phyloP scores from a whole-genome alignment of 148 eudicot genomes.

The Fagopyrum esculentum region DNA sequence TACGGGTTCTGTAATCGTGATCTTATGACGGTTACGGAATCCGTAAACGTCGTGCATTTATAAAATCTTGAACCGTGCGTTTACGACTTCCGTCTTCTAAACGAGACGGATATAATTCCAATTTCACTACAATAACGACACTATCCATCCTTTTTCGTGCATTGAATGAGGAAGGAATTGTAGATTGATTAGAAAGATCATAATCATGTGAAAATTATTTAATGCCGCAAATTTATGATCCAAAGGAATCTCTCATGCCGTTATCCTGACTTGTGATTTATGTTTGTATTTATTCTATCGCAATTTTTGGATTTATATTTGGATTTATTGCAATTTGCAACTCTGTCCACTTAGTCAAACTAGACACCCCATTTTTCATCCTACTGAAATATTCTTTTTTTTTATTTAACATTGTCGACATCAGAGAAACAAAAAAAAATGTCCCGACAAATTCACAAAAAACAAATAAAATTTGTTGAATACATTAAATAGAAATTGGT shows the following conservation, averaged over 20 bases:
- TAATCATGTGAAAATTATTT: constrained; percentile 1
- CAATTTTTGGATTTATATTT: not conserved
- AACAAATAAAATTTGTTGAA: not conserved
- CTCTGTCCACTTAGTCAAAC: not conserved
- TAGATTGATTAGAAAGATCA: not conserved
- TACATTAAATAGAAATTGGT: too few relatives aligned
- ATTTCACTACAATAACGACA: too few relatives aligned
- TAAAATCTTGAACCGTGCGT: too few relatives aligned
- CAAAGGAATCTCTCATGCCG: constrained; percentile 6
- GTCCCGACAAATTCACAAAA: not conserved
- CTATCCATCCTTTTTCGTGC: too few relatives aligned
- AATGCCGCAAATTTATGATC: not conserved
- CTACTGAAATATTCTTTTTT: not conserved
- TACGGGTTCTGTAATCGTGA: too few relatives aligned
- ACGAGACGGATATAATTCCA: too few relatives aligned
- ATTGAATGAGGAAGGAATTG: not conserved
- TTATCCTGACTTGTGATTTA: constrained; percentile 2
- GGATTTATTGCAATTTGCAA: not conserved
- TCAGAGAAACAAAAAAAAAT: not conserved
- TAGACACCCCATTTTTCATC: not conserved
- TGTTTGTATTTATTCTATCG: constrained; percentile 1
- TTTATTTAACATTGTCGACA: not conserved
- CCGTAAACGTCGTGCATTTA: too few relatives aligned
- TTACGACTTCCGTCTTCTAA: too few relatives aligned
- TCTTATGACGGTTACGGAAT: too few relatives aligned